These are phyloP conservation scores for Phytophthora pistaciae DNA, from an alignment of 352 stramenopile genomes.

Conservation along the genomic window DNA sequence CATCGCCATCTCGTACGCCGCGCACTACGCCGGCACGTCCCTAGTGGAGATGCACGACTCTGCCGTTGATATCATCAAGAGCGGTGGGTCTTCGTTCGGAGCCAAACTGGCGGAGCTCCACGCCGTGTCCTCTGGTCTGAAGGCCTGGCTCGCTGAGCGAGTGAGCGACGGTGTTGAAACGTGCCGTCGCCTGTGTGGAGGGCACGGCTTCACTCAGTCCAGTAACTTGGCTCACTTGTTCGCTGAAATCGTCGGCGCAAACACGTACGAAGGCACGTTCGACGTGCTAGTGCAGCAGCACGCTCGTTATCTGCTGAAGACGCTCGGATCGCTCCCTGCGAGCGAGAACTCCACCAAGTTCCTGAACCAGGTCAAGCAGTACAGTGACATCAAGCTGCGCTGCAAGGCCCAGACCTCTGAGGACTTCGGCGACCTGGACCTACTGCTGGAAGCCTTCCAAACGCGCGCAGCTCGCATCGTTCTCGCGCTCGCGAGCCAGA, in stretches of 20 bases:
- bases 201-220: conserved; percentile 35
- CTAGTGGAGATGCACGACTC: conserved; percentile 33
- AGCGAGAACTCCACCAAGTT: conserved; percentile 32
- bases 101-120: conserved; percentile 55
- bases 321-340: conserved; percentile 5
- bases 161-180: conserved; percentile 51
- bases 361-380: conserved; percentile 36
- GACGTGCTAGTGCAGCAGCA: conserved; percentile 62
- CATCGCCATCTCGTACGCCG: conserved; percentile 30
- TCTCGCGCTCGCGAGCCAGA: conserved; percentile 31
- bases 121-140: conserved; percentile 55
- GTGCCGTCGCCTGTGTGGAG: conserved; percentile 52
- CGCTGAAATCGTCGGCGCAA: conserved; percentile 40
- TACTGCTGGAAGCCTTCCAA: conserved; percentile 45
- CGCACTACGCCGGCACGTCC: neutral
- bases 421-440: conserved; percentile 43
- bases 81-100: conserved; percentile 37
- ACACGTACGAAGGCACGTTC: conserved; percentile 56
- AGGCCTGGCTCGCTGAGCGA: conserved; percentile 51
- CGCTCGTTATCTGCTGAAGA: conserved; percentile 48
- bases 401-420: conserved; percentile 38
- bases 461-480: conserved; percentile 40
- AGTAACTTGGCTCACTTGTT: conserved; percentile 7
- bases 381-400: conserved; percentile 32
- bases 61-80: conserved; percentile 42